A percentile compares a stretch with the other conserved stretches of the same genome.
These are phyloP conservation scores for Beauveria sp. DNA, from an alignment of 2,329 filamentous ascomycete genomes.

Conservation along the genomic window DNA sequence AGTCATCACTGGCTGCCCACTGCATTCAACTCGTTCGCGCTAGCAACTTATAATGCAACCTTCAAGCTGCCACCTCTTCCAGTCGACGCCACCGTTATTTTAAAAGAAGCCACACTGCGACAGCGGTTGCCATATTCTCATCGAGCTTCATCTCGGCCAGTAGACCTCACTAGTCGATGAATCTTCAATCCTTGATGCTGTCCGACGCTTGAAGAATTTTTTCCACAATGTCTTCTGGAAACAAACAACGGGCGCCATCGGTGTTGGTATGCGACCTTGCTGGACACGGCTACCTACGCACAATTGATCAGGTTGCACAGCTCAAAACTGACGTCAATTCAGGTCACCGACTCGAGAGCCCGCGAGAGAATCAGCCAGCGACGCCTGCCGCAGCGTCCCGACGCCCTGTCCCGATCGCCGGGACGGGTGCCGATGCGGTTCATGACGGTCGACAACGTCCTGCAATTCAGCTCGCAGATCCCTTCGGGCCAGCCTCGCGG, in stretches of 20 bases:
- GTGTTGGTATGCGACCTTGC: constrained; percentile 10
- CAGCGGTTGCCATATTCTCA: not conserved
- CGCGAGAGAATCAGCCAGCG: constrained; percentile 28
- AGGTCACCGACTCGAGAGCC: constrained; percentile 30
- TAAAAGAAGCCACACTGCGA: not conserved
- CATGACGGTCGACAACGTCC: constrained; percentile 88
- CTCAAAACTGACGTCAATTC: constrained; percentile 11
- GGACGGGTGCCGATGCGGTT: constrained; percentile 54
- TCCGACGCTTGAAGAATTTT: not conserved
- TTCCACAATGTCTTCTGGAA: constrained; percentile 11
- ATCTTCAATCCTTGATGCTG: not conserved
- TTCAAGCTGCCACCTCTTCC: constrained; percentile 8
- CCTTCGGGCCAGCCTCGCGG: constrained; percentile 85
- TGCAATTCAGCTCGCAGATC: constrained; percentile 90
- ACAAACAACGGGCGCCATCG: constrained; percentile 11
- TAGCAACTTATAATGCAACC: constrained; percentile 1
- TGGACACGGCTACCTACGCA: not conserved
- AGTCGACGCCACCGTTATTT: constrained; percentile 2
- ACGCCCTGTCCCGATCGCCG: constrained; percentile 22
- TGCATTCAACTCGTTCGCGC: not conserved
- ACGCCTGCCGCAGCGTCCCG: constrained; percentile 26
- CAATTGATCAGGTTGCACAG: not conserved
- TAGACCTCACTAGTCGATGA: not conserved
- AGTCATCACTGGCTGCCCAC: constrained; percentile 11
- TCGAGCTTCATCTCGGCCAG: not conserved